Evolutionary conservation across 805 yeast species (phyloP).

Genomic region (Sugiyamaella floridensis): DNA sequence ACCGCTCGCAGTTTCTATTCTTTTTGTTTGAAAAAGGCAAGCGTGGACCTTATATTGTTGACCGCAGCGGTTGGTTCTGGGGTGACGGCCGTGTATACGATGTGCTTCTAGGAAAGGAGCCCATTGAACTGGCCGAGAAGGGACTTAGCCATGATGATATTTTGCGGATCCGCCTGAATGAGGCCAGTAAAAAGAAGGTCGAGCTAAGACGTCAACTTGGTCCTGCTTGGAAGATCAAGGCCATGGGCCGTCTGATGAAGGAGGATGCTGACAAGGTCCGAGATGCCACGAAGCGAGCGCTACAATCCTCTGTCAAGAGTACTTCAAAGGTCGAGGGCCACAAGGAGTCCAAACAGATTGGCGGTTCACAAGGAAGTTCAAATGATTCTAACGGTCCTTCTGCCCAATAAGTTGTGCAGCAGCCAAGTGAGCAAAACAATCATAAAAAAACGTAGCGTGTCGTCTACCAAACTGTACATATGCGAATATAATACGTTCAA

Average conservation of each 20-base stretch:
- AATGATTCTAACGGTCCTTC: not conserved
- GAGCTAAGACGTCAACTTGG: slow-evolving; percentile 51
- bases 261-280: slow-evolving; percentile 35
- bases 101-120: slow-evolving; percentile 70
- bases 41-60: slow-evolving; percentile 66
- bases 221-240: slow-evolving; percentile 52
- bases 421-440: too few relatives aligned
- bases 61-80: slow-evolving; percentile 86
- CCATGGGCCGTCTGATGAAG: slow-evolving; percentile 37
- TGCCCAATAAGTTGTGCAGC: not conserved
- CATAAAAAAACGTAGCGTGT: not conserved
- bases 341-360: not conserved
- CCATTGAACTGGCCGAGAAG: slow-evolving; percentile 67
- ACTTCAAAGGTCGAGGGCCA: not conserved
- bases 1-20: slow-evolving; percentile 66
- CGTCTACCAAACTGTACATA: not conserved
- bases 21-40: slow-evolving; percentile 53
- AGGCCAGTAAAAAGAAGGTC: slow-evolving; percentile 43
- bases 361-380: not conserved
- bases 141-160: slow-evolving; percentile 59
- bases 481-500: not conserved
- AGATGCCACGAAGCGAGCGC: slow-evolving; percentile 13
- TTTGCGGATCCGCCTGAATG: slow-evolving; percentile 42
- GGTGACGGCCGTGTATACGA: slow-evolving; percentile 86
- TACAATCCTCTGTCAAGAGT: slow-evolving; percentile 4